These are phyloP conservation scores for Lachancea kluyveri DNA, from an alignment of 805 yeast species.

Conservation along the genomic window DNA sequence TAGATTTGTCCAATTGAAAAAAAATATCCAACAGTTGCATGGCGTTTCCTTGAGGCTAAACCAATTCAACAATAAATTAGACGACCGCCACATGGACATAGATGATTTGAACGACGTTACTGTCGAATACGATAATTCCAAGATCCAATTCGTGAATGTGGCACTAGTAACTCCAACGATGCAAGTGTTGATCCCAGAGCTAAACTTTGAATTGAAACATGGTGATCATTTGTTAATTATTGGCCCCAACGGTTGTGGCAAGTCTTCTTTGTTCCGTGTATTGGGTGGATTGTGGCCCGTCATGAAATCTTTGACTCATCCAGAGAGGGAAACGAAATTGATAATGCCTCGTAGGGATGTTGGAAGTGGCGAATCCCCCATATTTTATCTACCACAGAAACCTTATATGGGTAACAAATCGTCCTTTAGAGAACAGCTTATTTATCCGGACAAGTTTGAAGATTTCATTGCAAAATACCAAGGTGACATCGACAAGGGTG, in stretches of 20 bases:
- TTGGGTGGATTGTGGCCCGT: slow-evolving; percentile 94
- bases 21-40: slow-evolving; percentile 72
- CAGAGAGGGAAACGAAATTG: slow-evolving; percentile 45
- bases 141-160: slow-evolving; percentile 63
- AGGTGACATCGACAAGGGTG: slow-evolving; percentile 27
- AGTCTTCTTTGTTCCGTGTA: slow-evolving; percentile 84
- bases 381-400: slow-evolving; percentile 88
- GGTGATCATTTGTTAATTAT: slow-evolving; percentile 86
- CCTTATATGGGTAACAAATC: slow-evolving; percentile 69
- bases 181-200: slow-evolving; percentile 57
- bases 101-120: slow-evolving; percentile 10
- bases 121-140: slow-evolving; percentile 46
- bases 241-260: slow-evolving; percentile 96
- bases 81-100: no score
- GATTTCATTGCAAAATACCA: slow-evolving; percentile 40
- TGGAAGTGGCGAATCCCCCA: slow-evolving; percentile 33
- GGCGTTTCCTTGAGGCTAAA: slow-evolving; percentile 77
- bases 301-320: slow-evolving; percentile 50
- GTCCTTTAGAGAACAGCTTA: slow-evolving; percentile 77
- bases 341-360: slow-evolving; percentile 25
- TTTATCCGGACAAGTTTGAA: slow-evolving; percentile 72
- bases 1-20: slow-evolving; percentile 76
- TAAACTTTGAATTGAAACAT: slow-evolving; percentile 65
- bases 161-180: slow-evolving; percentile 85
- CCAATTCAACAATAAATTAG: slow-evolving; percentile 60